These are phyloP conservation scores for Neocallimastix lanati DNA, from an alignment of 192 early-diverging fungal genomes.

Conservation along the genomic window DNA sequence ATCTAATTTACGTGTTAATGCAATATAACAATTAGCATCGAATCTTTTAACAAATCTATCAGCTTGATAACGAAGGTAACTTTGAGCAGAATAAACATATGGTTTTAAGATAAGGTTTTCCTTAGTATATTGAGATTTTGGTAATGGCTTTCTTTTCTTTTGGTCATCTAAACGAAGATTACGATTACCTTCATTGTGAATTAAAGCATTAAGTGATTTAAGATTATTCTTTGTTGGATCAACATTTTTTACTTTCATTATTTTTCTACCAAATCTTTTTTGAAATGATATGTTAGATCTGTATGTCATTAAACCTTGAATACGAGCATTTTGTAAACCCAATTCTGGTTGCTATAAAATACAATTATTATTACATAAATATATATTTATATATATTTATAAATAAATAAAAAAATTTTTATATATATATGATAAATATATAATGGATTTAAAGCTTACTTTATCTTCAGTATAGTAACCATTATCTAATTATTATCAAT, in stretches of 20 bases:
- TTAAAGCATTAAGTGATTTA: constrained; percentile 1
- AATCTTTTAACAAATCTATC: constrained; percentile 75
- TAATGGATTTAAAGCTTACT: too few species aligned
- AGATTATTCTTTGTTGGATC: too few species aligned
- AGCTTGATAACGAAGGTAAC: constrained; percentile 94
- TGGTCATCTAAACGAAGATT: constrained; percentile 6
- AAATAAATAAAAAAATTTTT: too few species aligned
- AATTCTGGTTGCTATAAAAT: constrained; percentile 63
- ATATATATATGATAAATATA: too few species aligned
- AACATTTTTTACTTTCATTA: constrained; percentile 14
- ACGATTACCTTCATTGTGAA: background rate
- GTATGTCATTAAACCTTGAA: constrained; percentile 95
- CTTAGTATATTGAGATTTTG: constrained; percentile 29
- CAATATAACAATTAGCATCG: background rate
- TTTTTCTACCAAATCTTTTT: constrained; percentile 81
- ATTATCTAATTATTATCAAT: too few species aligned
- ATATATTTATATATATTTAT: too few species aligned
- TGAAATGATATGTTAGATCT: constrained; percentile 91
- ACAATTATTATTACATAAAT: too few species aligned
- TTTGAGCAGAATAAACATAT: constrained; percentile 85
- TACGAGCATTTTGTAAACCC: constrained; percentile 80
- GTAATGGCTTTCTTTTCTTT: constrained; percentile 21
- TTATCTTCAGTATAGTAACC: constrained; percentile 12
- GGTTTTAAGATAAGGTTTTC: constrained; percentile 7
- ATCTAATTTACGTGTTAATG: background rate